Base-by-base conservation (phyloP, 2,329 filamentous ascomycete species). In the Proliferodiscus dingleyae region DNA sequence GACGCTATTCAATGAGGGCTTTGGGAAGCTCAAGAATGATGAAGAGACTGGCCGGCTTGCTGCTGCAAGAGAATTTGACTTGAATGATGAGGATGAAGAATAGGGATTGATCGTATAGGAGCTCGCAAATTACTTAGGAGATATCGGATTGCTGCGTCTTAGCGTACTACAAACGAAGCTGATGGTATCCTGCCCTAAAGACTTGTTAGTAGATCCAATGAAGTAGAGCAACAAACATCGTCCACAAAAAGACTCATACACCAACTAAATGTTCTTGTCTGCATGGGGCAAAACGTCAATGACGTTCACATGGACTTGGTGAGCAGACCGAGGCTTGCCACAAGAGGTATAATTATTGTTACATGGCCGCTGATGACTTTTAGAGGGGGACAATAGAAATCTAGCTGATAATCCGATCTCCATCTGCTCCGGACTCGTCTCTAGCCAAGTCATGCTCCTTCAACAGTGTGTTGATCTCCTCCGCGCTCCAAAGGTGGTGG, bases 361-460 rank as follows among this genome's bases (percentile, higher is more conserved):
- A 59, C 58, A 60, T 52, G 50, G 51, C 43, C 50, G 37, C 30
- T 29, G 30, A 13, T 16, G 45, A 45, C 49, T 41, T 45, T 39
- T 46, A 22, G 37, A 26, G n/a, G 19, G 41, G 24, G 19, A 47
- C 22, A 21, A 43, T 39, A 23, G 21, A 45, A 40, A 46, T 58
- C 53, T 61, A 63, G 50, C 54, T 61, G 45, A 59, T 46, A 49
- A 62, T 55, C 18, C 55, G 45, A 52, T 61, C 61, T 39, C 59
- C 54, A 53, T 63, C 61, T 37, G 52, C 45, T 38, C 52, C 59
- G 26, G 53, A 59, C 64, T 91, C 87, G 56, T 83, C 80, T 77
- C 95, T 97, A 51, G 89, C 91, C 66, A 98, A 71, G 59, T 91
- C 91, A 62, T 98, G 90, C 75, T 97, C 89, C 77, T 90, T 95